Base-by-base conservation (phyloP, 148 eudicot genomes). In the Cornus controversa region DNA sequence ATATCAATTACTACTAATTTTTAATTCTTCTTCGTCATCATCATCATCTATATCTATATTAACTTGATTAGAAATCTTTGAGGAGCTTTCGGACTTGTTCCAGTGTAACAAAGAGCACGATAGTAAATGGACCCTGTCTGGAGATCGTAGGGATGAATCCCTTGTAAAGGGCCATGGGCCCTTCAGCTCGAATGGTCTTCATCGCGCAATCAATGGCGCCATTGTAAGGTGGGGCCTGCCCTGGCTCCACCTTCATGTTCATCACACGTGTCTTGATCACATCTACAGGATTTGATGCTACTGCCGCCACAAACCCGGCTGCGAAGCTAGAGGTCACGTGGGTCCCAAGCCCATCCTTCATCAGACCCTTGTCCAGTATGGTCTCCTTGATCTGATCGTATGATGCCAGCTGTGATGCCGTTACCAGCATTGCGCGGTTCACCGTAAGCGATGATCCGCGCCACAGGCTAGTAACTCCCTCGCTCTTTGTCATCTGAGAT, bases 251-350 rank as follows among this genome's bases (percentile, higher is more conserved):
- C 82, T 89, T 93, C 98, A 93, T 93, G 77, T 94, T 94, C 98
- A 94, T 94, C 10, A 94, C 97, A 75, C 98, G 69, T 0, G 98
- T 94, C 79, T 94, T 94, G 28, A 94, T 89, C 82, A 94, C 98
- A 66, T 94, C 98, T 63, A 94, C 94, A 23, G 98, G 98, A 60
- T 94, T 94, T 27, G 98, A 81, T 1, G 78, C 98, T 45, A 92
- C 93, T 5, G 98, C 89, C 60, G 98, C 98, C 75, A 94, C 98
- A n/a, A 94, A 90, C 79, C 98, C 98, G 0, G 98, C 98, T 1
- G 94, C 89, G 23, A 94, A 94, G 31, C 98, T 94, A 0, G 96
- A 91, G 23, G 93, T 88, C 22, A 92, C 93, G 80, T 94, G 98
- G 50, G 98, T 94, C 71, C 94, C 93, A 0, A 94, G 82, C 74